Evolutionary conservation across 2,329 filamentous ascomycete genomes (phyloP).

Genomic region (Bipolaris victoriae): DNA sequence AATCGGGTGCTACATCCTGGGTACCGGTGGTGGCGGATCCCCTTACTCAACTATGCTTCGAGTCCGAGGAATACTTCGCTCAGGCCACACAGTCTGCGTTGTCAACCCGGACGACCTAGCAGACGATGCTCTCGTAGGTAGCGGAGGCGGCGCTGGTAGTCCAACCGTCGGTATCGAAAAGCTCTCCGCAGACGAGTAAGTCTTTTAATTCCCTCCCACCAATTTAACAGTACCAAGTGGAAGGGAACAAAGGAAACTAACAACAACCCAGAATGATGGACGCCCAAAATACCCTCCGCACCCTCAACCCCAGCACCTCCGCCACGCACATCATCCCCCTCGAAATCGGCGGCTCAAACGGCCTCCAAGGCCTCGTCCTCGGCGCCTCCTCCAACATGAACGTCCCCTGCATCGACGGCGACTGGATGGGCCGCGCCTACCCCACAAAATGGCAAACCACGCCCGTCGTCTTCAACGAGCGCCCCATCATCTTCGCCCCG

Average conservation of each 20-base stretch:
- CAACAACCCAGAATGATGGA: conserved; percentile 41
- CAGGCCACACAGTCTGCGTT: conserved; percentile 51
- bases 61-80: conserved; percentile 49
- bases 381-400: conserved; percentile 50
- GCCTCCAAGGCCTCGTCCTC: conserved; percentile 49
- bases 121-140: conserved; percentile 54
- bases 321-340: conserved; percentile 49
- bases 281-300: conserved; percentile 46
- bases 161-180: conserved; percentile 54
- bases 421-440: conserved; percentile 58
- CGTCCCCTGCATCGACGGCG: conserved; percentile 54
- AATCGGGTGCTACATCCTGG: conserved; percentile 57
- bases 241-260: too few relatives aligned
- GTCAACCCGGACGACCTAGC: conserved; percentile 53
- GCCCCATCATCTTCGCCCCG: conserved; percentile 49
- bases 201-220: not conserved
- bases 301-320: conserved; percentile 38
- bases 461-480: conserved; percentile 51
- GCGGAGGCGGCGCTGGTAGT: conserved; percentile 54
- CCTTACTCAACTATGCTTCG: conserved; percentile 54
- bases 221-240: too few relatives aligned
- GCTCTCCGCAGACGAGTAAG: conserved; percentile 51
- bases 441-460: conserved; percentile 55
- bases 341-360: conserved; percentile 58
- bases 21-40: conserved; percentile 57